Evolutionary conservation across 495 filamentous ascomycete species (phyloP), one percentile per base, ranked within the genome.

Genomic region (Ascodesmis nigricans): DNA sequence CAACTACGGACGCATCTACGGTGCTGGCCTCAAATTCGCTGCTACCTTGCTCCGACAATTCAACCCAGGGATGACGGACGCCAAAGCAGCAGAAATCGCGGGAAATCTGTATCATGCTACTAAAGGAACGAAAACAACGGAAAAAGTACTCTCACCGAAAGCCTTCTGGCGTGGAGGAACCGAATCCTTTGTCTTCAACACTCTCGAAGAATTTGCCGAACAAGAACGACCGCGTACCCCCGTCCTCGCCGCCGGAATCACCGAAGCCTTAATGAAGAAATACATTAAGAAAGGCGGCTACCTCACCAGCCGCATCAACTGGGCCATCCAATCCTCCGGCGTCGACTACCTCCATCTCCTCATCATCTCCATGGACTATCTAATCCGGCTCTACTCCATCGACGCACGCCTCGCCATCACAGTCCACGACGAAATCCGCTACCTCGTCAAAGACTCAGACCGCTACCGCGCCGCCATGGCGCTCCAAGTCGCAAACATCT

Each of bases 1-100:
- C 59, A 99, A 95, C 53, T 99, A 95, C 47, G 87, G 87, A 7
- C 78, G 87, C 16, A 99, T 99, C 31, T 99, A 99, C 46, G 87
- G 87, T 22, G 87, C 87, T 22, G 87, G 87, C 5, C 59, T 91
- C 30, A 91, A 78, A 43, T 99, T 95, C 53, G 87, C 87, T 2
- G 71, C 75, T 10, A 83, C 77, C 6, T 60, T 99, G 2, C 65
- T 99, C 15, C 66, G 79, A 13, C 83, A 93, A 47, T 99, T 95
- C 57, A 93, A 93, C 46, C 80, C 87, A 7, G 59, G 51, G 27
- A 59, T 93, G 18, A 69, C 71, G 0, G 87, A 95, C 33, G 55
- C 60, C 25, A 61, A 91, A 49, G 83, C 84, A 0, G 57, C 69
- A 6, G 59, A 73, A 18, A 76, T 74, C 25, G 81, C 87, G 1